Evolutionary conservation across 2,329 filamentous ascomycete species (phyloP), one percentile per base, ranked within the genome.

Genomic region (Monosporascus sp.): DNA sequence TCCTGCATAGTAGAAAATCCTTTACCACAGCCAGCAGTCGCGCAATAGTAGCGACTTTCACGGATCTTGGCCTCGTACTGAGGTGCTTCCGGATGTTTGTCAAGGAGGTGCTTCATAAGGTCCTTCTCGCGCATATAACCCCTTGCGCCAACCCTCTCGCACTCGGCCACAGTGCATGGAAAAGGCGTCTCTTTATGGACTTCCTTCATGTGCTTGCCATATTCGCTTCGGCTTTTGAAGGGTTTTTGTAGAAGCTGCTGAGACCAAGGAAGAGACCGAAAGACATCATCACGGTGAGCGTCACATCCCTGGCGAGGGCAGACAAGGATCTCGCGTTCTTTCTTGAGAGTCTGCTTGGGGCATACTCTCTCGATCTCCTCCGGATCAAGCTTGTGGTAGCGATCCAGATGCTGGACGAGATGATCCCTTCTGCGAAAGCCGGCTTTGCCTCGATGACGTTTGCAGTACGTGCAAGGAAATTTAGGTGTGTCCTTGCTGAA

Each of bases 361-460:
- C 11, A 55, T 18, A 11, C n/a, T 2, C 43, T 20, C 0, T 45
- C 5, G 11, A 60, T 51, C 18, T 58, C 51, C 9, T 58, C 58
- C 1, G 46, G 46, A 2, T 68, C 63, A 15, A 68, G 64, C 38
- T 69, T 65, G 56, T 74, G 72, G 47, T 72, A 73, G 0, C 65
- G 64, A 1, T 58, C 60, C 18, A 73, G 56, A 51, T 74, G 72
- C 28, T 74, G 71, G 4, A 58, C 54, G 0, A 74, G 58, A 50
- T 74, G 71, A 48, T 74, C 71, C 6, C 56, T 62, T n/a, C 71
- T 66, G 26, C 60, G 64, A 51, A 74, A 74, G 1, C 65, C 67
- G 6, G 67, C 50, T 2, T 57, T 55, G 2, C 67, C 69, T n/a
- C 62, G 63, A 48, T 70, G 60, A 17, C 54, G 63, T 47, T 60